Evolutionary conservation across 2,329 filamentous ascomycete species (phyloP), one percentile per base, ranked within the genome.

Genomic region (Blastomyces parvus): DNA sequence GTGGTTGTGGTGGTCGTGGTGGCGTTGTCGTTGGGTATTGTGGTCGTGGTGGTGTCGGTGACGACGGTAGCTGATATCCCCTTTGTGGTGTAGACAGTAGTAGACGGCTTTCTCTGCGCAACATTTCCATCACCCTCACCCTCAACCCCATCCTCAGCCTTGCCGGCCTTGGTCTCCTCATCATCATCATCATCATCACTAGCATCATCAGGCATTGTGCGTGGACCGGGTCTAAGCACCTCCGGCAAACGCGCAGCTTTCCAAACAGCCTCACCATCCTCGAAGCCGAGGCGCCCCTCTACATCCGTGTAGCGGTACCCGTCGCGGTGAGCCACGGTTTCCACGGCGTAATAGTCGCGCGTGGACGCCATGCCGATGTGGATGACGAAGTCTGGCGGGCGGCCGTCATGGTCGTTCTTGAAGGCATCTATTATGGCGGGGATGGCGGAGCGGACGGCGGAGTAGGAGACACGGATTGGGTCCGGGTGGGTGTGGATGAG

Each of bases 281-380:
- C 70, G 62, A 74, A 76, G 1, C 77, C 78, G 1, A 72, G 65
- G 9, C 69, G 63, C 2, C 80, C 84, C 68, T 91, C 86, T n/a
- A 91, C 83, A 72, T 95, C 91, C 25, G 77, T 77, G 68, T 87
- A 82, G 22, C 77, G 76, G 75, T 95, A 96, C 3, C 87, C 87
- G 68, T 89, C 86, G 46, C 88, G 83, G 70, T 89, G 87, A 0
- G 83, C 90, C 44, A 83, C 79, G 13, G 83, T 81, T 77, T 96
- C 91, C 9, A 93, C 78, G 13, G 84, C 83, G 73, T 93, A 95
- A 68, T 84, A 85, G 69, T 74, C 81, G 68, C 77, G 84, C 70
- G 73, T 88, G 72, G 73, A 78, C 0, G 90, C 89, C 83, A 95
- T 91, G 66, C 91, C 91, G 60, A 95, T 88, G 74, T 95, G 90